Conservation (phyloP, 2,329 filamentous ascomycete genomes). For the Thelonectria discophora region DNA sequence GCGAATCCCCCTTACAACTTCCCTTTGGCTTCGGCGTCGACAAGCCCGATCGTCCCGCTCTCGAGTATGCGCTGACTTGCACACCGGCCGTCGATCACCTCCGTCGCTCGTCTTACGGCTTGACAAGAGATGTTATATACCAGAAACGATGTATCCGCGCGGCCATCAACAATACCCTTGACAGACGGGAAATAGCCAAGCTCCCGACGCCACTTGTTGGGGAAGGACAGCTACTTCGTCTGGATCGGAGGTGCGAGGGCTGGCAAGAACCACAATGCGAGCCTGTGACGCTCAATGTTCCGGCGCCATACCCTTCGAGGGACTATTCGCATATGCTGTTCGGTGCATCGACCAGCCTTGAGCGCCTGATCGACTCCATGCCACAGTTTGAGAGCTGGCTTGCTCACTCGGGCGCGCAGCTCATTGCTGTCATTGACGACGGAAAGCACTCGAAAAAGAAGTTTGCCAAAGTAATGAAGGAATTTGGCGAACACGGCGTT, state of each 20-base stretch:
- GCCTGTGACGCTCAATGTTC: slow-evolving; percentile 57
- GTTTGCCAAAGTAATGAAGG: slow-evolving; percentile 43
- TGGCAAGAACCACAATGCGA: slow-evolving; percentile 46
- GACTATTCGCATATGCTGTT: slow-evolving; percentile 64
- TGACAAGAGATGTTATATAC: slow-evolving; percentile 56
- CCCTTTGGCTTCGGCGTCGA: slow-evolving; percentile 34
- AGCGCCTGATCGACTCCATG: slow-evolving; percentile 60
- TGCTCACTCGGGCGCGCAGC: slow-evolving; percentile 57
- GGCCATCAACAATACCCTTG: slow-evolving; percentile 43
- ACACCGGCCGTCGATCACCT: slow-evolving; percentile 43
- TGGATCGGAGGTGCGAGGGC: slow-evolving; percentile 41
- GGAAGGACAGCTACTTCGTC: slow-evolving; percentile 43
- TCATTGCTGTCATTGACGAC: slow-evolving; percentile 63
- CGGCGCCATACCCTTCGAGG: slow-evolving; percentile 52
- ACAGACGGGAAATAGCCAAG: slow-evolving; percentile 51
- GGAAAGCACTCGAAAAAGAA: slow-evolving; percentile 51
- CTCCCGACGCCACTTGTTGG: slow-evolving; percentile 50
- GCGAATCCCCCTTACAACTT: slow-evolving; percentile 22
- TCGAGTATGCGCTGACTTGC: slow-evolving; percentile 38
- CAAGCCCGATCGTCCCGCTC: slow-evolving; percentile 33
- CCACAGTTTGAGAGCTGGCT: slow-evolving; percentile 66
- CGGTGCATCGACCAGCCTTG: slow-evolving; percentile 63
- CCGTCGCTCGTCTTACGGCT: slow-evolving; percentile 41
- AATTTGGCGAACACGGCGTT: slow-evolving; percentile 45
- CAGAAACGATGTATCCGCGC: slow-evolving; percentile 56